These are phyloP conservation scores for Penicillium concentricum DNA, from an alignment of 2,329 filamentous ascomycete genomes.

Conservation along the genomic window DNA sequence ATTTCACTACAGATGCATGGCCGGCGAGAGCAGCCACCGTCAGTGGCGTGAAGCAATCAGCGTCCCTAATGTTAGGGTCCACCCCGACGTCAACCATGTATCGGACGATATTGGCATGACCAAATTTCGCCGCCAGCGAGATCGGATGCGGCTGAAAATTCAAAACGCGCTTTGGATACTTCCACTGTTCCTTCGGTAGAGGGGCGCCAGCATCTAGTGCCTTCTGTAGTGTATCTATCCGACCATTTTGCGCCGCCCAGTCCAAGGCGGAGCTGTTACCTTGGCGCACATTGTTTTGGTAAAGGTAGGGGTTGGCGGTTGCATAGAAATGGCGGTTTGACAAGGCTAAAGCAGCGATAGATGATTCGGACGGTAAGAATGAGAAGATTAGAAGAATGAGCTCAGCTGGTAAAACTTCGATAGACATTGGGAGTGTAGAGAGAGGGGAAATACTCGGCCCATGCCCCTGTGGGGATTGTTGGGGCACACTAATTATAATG, in stretches of 20 bases:
- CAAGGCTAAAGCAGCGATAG: not conserved
- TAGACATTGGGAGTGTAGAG: not conserved
- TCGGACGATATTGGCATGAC: not conserved
- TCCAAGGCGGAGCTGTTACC: not conserved
- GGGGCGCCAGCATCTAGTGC: not conserved
- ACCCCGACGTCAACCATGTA: not conserved
- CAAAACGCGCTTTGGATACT: rapidly evolving
- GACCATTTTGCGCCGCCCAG: not conserved
- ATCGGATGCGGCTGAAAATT: not conserved
- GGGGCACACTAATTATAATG: too few relatives aligned
- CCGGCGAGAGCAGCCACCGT: not conserved
- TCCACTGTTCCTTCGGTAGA: not conserved
- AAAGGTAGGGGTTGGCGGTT: not conserved
- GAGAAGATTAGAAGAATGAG: not conserved
- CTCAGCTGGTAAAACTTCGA: not conserved
- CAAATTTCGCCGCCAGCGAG: not conserved
- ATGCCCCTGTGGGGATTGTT: too few relatives aligned
- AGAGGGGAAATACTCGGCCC: too few relatives aligned
- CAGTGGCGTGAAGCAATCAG: not conserved
- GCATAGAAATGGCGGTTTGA: not conserved
- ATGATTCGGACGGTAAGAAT: not conserved
- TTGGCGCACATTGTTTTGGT: not conserved
- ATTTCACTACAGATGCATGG: not conserved
- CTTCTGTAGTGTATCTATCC: not conserved
- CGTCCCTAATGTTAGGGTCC: not conserved